These are phyloP conservation scores for Trichoderma brevicompactum DNA, from an alignment of 2,329 filamentous ascomycete genomes.

Conservation along the genomic window DNA sequence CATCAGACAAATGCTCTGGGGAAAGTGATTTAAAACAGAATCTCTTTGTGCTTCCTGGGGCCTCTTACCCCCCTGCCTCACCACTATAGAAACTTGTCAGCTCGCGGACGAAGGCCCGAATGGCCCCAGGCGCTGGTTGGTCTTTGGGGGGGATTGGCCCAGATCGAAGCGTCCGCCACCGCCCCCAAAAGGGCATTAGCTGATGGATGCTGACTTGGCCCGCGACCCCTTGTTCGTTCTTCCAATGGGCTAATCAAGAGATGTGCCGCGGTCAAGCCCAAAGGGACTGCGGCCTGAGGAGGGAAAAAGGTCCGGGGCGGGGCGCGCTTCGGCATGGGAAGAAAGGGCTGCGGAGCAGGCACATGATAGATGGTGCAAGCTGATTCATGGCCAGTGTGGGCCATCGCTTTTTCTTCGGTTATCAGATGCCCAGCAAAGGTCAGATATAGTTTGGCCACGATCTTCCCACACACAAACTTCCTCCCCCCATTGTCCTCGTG, in stretches of 20 bases:
- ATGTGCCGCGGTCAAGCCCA: constrained; percentile 15
- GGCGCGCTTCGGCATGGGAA: constrained; percentile 22
- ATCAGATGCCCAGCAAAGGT: neutral
- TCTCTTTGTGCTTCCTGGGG: neutral
- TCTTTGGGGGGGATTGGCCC: neutral
- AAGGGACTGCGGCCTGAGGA: constrained; percentile 12
- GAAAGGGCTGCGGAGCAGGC: neutral
- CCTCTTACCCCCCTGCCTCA: neutral
- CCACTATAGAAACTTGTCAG: constrained; percentile 12
- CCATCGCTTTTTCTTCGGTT: constrained; percentile 12
- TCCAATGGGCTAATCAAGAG: constrained; percentile 6
- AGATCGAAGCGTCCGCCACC: constrained; percentile 27
- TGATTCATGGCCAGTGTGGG: constrained; percentile 2
- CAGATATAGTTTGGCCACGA: neutral
- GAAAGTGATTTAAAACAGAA: neutral
- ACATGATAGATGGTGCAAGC: neutral
- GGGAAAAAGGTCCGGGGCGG: constrained; percentile 26
- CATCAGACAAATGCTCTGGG: constrained; percentile 4
- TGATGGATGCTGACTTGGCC: neutral
- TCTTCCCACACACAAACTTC: neutral
- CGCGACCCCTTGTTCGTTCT: neutral
- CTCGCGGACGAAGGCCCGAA: constrained; percentile 29
- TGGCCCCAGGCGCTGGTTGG: constrained; percentile 24
- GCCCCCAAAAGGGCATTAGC: constrained; percentile 18
- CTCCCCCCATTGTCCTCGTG: neutral